A percentile compares a stretch with the other conserved stretches of the same genome.
Conservation (phyloP, 2,329 filamentous ascomycete genomes). For the Pleomassaria siparia region DNA sequence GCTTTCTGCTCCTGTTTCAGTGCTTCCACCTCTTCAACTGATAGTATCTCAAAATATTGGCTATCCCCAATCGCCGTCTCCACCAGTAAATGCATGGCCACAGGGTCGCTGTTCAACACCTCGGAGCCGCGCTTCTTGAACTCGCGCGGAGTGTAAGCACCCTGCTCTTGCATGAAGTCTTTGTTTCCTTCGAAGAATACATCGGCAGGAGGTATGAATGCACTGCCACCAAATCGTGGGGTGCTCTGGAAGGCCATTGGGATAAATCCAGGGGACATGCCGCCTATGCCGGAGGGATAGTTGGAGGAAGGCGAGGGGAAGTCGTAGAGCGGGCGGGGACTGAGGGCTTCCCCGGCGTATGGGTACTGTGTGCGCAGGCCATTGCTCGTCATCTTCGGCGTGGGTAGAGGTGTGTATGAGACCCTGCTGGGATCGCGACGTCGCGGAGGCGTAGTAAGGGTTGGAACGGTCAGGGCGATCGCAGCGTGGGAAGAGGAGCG, state of each 20-base stretch:
- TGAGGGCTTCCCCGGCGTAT: constrained; percentile 33
- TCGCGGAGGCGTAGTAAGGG: constrained; percentile 24
- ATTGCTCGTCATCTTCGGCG: constrained; percentile 32
- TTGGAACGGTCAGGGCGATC: constrained; percentile 20
- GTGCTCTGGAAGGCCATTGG: constrained; percentile 42
- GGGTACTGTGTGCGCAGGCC: constrained; percentile 39
- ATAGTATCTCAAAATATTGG: constrained; percentile 79
- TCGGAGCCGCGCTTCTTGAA: constrained; percentile 33
- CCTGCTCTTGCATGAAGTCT: constrained; percentile 28
- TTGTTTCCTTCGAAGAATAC: constrained; percentile 38
- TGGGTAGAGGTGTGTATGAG: background rate
- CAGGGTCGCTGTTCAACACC: constrained; percentile 53
- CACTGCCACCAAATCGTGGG: constrained; percentile 38
- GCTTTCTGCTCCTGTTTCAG: constrained; percentile 83
- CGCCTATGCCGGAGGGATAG: constrained; percentile 38
- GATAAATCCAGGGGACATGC: constrained; percentile 37
- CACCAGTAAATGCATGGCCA: constrained; percentile 87
- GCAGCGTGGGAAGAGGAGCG: constrained; percentile 24
- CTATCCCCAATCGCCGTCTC: constrained; percentile 93
- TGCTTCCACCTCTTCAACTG: constrained; percentile 86
- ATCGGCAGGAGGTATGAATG: constrained; percentile 42
- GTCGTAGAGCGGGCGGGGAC: constrained; percentile 37
- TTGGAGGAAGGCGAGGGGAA: constrained; percentile 43
- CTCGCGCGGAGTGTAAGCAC: constrained; percentile 31
- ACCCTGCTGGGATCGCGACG: constrained; percentile 10